A percentile compares a stretch with the other conserved stretches of the same genome.
These are phyloP conservation scores for Ophiostoma piceae DNA, from an alignment of 2,329 filamentous ascomycete genomes.

Conservation along the genomic window DNA sequence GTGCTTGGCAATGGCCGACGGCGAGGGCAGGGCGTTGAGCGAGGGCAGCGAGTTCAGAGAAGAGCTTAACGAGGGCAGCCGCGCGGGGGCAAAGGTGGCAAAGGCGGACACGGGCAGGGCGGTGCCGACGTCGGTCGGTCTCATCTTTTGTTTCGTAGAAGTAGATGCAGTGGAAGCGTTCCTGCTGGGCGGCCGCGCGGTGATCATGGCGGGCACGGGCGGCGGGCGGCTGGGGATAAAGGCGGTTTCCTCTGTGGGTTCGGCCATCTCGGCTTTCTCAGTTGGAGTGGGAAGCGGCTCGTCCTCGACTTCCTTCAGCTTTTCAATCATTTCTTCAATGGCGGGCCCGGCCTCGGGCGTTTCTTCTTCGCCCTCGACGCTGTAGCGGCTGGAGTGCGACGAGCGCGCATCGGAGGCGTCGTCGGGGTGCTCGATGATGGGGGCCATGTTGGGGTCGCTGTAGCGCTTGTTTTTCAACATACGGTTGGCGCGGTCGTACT, in stretches of 20 bases:
- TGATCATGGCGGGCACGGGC: conserved; percentile 1
- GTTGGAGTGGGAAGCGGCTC: not conserved
- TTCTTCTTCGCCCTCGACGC: not conserved
- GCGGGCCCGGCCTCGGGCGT: not conserved
- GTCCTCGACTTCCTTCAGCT: not conserved
- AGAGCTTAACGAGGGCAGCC: no score
- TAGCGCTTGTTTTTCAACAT: conserved; percentile 22
- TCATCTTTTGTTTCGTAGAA: not conserved
- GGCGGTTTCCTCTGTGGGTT: not conserved
- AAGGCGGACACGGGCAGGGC: not conserved
- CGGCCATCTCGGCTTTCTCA: not conserved
- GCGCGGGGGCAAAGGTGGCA: not conserved
- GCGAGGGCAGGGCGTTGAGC: not conserved
- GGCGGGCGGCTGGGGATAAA: conserved; percentile 21
- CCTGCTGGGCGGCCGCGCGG: not conserved
- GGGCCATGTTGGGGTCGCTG: conserved; percentile 24
- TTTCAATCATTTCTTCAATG: conserved; percentile 5
- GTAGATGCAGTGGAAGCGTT: not conserved
- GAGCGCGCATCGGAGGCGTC: conserved; percentile 13
- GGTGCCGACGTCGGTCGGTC: not conserved
- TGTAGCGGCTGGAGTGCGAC: conserved; percentile 11
- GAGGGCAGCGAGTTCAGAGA: no score
- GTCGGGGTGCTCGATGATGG: conserved; percentile 26
- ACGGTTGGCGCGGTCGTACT: conserved; percentile 10
- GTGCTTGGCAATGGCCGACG: conserved; percentile 1